Evolutionary conservation across 176 grass and related monocot species (phyloP), one percentile per base, ranked within the genome.

Genomic region (Poa pratensis): DNA sequence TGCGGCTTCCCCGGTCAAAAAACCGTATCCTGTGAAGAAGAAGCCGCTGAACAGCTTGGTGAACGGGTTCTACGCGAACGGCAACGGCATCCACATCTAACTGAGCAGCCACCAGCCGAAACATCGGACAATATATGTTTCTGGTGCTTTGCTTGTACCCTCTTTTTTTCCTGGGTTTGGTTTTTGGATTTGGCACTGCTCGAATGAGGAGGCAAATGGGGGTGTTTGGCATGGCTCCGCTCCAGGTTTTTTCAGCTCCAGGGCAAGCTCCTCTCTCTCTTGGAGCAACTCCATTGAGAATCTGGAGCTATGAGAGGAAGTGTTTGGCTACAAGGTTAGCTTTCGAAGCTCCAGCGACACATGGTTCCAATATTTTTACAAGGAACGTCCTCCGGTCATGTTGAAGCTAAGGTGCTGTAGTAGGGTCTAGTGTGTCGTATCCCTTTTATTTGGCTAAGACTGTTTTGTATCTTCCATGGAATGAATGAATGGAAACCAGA

Each of bases 31-130:
- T 28, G 24, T 60, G 23, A 95, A 89, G 52, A 95, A 89, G 86
- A 97, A 86, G 20, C 42, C 86, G 14, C 14, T 90, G 42, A 90
- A 90, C 42, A 87, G 59, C 53, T 80, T 94, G 66, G 88, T 92
- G 58, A 91, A 90, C 49, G 92, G 86, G 50, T 89, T 67, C 77
- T 88, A 87, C n/a, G 60, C 69, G 16, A 98, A 98, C 65, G 88
- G 91, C 75, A 92, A 93, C 22, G 87, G 89, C 49, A 89, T 95
- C 43, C 96, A 92, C 48, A 89, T 74, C 72, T 98, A 91, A 74
- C 37, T 75, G 85, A 61, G 51, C 11, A 76, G 73, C 50, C 30
- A 9, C 64, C 24, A 76, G 57, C 58, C 22, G 5, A 46, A 40
- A 67, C 27, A 50, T 69, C 83, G 22, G 28, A 52, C 75, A 69